Evolutionary conservation across 2,329 filamentous ascomycete species (phyloP).

Genomic region (Cordyceps farinosa): DNA sequence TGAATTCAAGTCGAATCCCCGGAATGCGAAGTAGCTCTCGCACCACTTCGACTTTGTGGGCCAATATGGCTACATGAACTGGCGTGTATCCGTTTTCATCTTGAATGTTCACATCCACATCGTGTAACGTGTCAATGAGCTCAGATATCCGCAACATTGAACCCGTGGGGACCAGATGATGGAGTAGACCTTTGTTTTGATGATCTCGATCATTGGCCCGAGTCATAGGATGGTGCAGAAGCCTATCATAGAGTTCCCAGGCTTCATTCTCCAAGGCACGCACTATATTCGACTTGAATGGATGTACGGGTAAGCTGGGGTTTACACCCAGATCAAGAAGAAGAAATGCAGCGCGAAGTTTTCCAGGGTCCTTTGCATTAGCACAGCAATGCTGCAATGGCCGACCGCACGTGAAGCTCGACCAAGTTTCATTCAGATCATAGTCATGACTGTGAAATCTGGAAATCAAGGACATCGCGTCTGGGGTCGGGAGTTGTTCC

Average conservation of each 20-base stretch:
- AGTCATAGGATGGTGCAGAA: not conserved
- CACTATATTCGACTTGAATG: not conserved
- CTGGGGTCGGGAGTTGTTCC: not conserved
- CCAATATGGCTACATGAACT: not conserved
- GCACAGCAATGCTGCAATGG: not conserved
- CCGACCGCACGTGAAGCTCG: not conserved
- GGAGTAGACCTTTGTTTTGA: not conserved
- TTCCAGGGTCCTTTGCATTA: not conserved
- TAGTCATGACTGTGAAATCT: not conserved
- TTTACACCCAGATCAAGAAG: not conserved
- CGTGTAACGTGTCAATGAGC: not conserved
- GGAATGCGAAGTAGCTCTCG: not conserved
- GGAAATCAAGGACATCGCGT: not conserved
- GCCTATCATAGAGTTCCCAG: not conserved
- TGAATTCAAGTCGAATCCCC: not conserved
- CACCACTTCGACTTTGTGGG: not conserved
- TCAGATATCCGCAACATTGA: not conserved
- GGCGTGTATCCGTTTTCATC: not conserved
- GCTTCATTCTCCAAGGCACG: not conserved
- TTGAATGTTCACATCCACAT: not conserved
- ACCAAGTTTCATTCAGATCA: not conserved
- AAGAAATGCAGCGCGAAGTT: not conserved
- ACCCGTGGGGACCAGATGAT: not conserved
- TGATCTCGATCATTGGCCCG: not conserved
- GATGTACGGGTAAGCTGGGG: not conserved